These are phyloP conservation scores for Aspergillus cejpii DNA, from an alignment of 2,329 filamentous ascomycete species.

Conservation along the genomic window DNA sequence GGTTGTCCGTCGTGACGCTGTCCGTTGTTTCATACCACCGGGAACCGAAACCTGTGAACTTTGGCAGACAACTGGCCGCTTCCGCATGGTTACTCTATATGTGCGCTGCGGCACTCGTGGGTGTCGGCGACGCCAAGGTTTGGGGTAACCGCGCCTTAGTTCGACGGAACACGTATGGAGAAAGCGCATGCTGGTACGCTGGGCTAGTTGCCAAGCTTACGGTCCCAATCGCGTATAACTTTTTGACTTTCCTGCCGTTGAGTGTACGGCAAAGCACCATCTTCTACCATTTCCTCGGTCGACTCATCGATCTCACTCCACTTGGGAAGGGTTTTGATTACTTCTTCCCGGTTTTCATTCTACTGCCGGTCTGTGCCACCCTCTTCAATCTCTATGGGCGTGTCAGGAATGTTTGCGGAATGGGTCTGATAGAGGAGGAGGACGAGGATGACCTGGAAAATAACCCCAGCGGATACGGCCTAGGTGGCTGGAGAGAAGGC, in stretches of 20 bases:
- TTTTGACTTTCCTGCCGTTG: conserved; percentile 76
- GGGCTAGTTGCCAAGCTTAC: conserved; percentile 87
- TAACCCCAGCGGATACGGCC: conserved; percentile 60
- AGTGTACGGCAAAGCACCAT: conserved; percentile 67
- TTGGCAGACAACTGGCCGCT: conserved; percentile 77
- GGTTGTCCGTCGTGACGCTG: conserved; percentile 63
- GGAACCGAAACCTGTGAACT: conserved; percentile 68
- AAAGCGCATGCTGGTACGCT: conserved; percentile 93
- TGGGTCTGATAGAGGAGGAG: conserved; percentile 71
- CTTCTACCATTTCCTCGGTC: conserved; percentile 82
- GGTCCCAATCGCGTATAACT: conserved; percentile 92
- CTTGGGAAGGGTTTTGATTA: conserved; percentile 78
- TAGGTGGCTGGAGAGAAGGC: conserved; percentile 85
- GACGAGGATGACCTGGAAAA: conserved; percentile 58
- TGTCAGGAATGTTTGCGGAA: conserved; percentile 68
- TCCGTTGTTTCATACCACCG: conserved; percentile 61
- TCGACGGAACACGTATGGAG: conserved; percentile 80
- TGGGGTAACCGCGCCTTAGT: conserved; percentile 94
- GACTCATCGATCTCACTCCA: conserved; percentile 73
- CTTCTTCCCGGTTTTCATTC: conserved; percentile 79
- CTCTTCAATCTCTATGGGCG: conserved; percentile 84
- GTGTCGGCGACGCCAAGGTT: conserved; percentile 89
- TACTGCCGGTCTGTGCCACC: conserved; percentile 77
- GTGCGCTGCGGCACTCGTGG: conserved; percentile 80
- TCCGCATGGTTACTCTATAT: conserved; percentile 92